Evolutionary conservation across 495 filamentous ascomycete genomes (phyloP).

Genomic region (Durotheca rogersii): DNA sequence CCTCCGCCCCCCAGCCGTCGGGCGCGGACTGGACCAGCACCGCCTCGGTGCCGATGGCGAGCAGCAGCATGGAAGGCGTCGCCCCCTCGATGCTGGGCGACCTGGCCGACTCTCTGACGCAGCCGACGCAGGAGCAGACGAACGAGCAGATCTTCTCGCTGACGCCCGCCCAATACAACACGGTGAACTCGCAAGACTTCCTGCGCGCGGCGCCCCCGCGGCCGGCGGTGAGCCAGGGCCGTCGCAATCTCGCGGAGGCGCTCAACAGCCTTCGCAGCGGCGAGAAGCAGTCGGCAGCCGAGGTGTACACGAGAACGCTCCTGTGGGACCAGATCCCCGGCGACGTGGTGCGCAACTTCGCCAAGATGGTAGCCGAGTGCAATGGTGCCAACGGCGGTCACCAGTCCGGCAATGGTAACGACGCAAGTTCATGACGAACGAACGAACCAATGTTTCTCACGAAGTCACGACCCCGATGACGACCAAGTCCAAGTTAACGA

Average conservation of each 20-base stretch:
- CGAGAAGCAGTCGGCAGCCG: constrained; percentile 67
- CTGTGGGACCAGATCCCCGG: constrained; percentile 92
- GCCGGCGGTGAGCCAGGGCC: constrained; percentile 53
- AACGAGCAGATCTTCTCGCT: constrained; percentile 87
- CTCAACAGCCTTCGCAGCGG: constrained; percentile 74
- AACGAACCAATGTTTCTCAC: constrained; percentile 10
- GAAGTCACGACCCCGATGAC: constrained; percentile 23
- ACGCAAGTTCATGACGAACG: constrained; percentile 40
- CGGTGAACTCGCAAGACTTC: constrained; percentile 72
- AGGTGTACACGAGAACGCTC: constrained; percentile 89
- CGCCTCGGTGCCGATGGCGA: constrained; percentile 52
- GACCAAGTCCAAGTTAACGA: constrained; percentile 13
- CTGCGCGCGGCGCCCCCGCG: constrained; percentile 50
- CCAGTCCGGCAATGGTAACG: constrained; percentile 38
- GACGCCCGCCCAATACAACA: constrained; percentile 85
- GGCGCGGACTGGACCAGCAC: constrained; percentile 51
- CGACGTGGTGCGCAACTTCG: constrained; percentile 91
- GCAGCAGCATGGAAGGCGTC: constrained; percentile 54
- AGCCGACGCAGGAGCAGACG: constrained; percentile 81
- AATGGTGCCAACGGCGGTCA: constrained; percentile 39
- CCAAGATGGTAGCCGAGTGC: constrained; percentile 74
- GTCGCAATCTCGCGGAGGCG: constrained; percentile 78
- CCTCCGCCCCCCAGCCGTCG: constrained; percentile 53
- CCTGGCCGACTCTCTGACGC: constrained; percentile 68
- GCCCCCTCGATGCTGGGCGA: constrained; percentile 69